A percentile compares a stretch with the other conserved stretches of the same genome.
phyloP scores from a whole-genome alignment of 768 basidiomycete genomes.

The Mycena pura region DNA sequence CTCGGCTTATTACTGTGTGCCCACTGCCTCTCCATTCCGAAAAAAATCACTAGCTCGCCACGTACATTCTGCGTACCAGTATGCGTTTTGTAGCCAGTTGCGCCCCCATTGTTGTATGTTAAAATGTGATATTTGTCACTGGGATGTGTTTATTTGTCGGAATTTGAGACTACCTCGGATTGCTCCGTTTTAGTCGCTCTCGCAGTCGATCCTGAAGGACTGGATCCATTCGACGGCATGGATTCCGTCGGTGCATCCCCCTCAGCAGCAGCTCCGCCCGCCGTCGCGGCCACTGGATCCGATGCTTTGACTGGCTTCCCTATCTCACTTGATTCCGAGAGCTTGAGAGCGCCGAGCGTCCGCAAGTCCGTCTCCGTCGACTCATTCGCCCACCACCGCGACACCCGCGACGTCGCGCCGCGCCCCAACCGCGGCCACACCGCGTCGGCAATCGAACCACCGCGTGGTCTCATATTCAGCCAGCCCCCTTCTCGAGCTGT shows the following conservation, averaged over 20 bases:
- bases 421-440: slow-evolving; percentile 47
- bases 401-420: slow-evolving; percentile 44
- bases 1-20: neutral
- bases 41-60: slow-evolving; percentile 12
- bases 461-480: slow-evolving; percentile 37
- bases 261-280: neutral
- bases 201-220: too few relatives aligned
- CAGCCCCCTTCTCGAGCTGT: slow-evolving; percentile 30
- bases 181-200: too few relatives aligned
- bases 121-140: too few relatives aligned
- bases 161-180: too few relatives aligned
- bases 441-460: slow-evolving; percentile 42
- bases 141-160: too few relatives aligned
- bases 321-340: slow-evolving; percentile 32
- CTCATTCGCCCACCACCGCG: slow-evolving; percentile 62
- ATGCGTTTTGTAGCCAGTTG: slow-evolving; percentile 13
- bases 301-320: slow-evolving; percentile 3
- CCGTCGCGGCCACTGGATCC: neutral
- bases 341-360: slow-evolving; percentile 48
- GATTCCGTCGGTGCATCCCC: neutral
- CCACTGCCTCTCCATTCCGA: neutral
- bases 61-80: slow-evolving; percentile 11
- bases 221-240: neutral
- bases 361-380: slow-evolving; percentile 82
- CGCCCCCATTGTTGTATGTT: too few relatives aligned